Evolutionary conservation across 208 protist genomes (phyloP).

Genomic region (Naegleria gruberi): DNA sequence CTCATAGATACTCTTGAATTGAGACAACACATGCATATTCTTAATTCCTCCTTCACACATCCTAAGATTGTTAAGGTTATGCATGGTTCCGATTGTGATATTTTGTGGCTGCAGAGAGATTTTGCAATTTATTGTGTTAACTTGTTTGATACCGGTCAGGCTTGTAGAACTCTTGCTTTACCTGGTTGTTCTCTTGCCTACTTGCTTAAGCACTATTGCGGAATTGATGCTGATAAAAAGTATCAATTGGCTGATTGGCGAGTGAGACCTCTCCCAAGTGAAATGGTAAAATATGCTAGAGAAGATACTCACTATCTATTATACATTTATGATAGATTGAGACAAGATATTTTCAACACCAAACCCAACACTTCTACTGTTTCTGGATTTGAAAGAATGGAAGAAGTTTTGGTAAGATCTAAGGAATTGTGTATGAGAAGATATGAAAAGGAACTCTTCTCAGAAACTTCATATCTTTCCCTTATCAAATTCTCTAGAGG

Average conservation of each 20-base stretch:
- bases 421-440: conserved; percentile 63
- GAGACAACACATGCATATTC: conserved; percentile 65
- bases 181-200: conserved; percentile 80
- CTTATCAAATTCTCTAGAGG: neutral
- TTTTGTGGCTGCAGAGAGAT: conserved; percentile 95
- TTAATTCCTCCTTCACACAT: conserved; percentile 79
- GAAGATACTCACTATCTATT: conserved; percentile 97
- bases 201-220: conserved; percentile 81
- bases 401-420: conserved; percentile 52
- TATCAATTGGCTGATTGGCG: conserved; percentile 97
- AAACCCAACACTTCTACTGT: neutral
- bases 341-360: neutral
- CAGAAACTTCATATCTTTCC: conserved; percentile 38
- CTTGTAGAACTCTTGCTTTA: conserved; percentile 75
- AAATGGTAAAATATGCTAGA: conserved; percentile 92
- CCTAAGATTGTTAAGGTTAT: conserved; percentile 87
- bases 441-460: conserved; percentile 81
- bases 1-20: conserved; percentile 91
- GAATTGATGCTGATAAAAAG: conserved; percentile 87
- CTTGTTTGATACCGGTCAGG: conserved; percentile 94
- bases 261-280: conserved; percentile 84
- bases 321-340: conserved; percentile 83
- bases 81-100: conserved; percentile 88
- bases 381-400: neutral
- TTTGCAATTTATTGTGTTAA: conserved; percentile 97